phyloP scores from a whole-genome alignment of 441 rosid genomes.

The Raphanus hybrid region DNA sequence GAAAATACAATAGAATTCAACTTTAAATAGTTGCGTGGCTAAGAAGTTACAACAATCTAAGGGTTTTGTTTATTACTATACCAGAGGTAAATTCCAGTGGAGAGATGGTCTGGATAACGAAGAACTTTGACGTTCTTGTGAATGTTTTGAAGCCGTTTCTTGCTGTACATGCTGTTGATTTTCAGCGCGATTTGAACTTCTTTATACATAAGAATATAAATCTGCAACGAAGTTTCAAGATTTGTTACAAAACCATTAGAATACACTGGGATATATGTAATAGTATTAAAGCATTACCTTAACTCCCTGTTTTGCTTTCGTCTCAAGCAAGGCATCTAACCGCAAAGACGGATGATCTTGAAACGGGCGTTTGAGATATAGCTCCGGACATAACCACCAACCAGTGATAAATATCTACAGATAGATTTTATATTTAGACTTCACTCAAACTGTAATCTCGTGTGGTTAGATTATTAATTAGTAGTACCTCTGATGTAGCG shows the following conservation, averaged over 20 bases:
- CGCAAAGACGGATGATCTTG: conserved; percentile 55
- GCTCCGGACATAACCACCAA: conserved; percentile 89
- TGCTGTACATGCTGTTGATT: conserved; percentile 74
- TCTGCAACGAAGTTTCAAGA: conserved; percentile 44
- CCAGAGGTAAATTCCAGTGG: conserved; percentile 75
- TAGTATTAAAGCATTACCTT: conserved; percentile 47
- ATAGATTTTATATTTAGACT: background rate
- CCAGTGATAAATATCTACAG: conserved; percentile 72
- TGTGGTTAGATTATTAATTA: background rate
- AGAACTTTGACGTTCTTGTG: conserved; percentile 75
- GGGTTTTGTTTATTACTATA: conserved; percentile 39
- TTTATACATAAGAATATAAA: conserved; percentile 74
- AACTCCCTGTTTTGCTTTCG: conserved; percentile 76
- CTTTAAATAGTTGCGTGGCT: conserved; percentile 3
- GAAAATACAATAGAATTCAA: conserved; percentile 21
- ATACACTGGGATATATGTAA: background rate
- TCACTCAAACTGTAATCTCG: background rate
- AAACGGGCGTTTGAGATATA: conserved; percentile 76
- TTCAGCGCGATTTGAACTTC: conserved; percentile 78
- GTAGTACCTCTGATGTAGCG: conserved; percentile 69
- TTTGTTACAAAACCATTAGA: background rate
- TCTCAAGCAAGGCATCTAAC: conserved; percentile 70
- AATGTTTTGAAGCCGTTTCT: conserved; percentile 64
- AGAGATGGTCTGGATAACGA: conserved; percentile 79
- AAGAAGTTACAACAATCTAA: background rate